phyloP scores from a whole-genome alignment of 2,329 filamentous ascomycete species.

The Ophiocordyceps camponoti-leonardi region DNA sequence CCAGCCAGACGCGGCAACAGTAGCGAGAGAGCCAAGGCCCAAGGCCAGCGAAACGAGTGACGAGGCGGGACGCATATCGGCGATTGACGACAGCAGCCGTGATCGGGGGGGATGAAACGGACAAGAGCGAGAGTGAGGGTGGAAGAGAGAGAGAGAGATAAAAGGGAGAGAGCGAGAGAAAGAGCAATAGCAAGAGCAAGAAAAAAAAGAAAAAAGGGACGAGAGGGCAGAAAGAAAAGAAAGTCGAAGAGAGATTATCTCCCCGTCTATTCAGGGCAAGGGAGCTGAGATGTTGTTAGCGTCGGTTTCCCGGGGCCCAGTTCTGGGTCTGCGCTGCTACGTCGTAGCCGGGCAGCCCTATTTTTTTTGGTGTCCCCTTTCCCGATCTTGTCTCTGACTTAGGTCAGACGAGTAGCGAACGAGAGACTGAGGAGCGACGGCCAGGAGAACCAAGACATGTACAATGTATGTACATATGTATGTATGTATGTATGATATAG shows the following conservation, averaged over 20 bases:
- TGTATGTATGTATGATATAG: too few species aligned
- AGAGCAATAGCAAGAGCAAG: not conserved
- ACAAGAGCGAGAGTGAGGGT: not conserved
- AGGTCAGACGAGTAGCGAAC: not conserved
- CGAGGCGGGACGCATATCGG: conserved; percentile 27
- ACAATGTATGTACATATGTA: not conserved
- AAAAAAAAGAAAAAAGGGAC: not conserved
- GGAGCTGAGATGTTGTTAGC: not conserved
- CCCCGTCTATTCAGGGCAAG: not conserved
- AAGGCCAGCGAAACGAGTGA: conserved; percentile 29
- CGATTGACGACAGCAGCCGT: not conserved
- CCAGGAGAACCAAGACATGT: not conserved
- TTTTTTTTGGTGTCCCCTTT: not conserved
- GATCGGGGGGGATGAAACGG: not conserved
- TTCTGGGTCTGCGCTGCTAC: not conserved
- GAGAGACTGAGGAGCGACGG: not conserved
- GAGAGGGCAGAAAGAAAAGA: not conserved
- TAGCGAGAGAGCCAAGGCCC: conserved; percentile 30
- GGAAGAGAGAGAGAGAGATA: not conserved
- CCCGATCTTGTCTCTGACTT: not conserved
- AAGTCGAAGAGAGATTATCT: too few species aligned
- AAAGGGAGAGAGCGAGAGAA: not conserved
- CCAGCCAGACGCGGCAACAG: conserved; percentile 35
- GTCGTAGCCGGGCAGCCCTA: not conserved
- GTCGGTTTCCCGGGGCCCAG: not conserved